Evolutionary conservation across 2,329 filamentous ascomycete species (phyloP), one percentile per base, ranked within the genome.

Genomic region (Bertia moriformis): DNA sequence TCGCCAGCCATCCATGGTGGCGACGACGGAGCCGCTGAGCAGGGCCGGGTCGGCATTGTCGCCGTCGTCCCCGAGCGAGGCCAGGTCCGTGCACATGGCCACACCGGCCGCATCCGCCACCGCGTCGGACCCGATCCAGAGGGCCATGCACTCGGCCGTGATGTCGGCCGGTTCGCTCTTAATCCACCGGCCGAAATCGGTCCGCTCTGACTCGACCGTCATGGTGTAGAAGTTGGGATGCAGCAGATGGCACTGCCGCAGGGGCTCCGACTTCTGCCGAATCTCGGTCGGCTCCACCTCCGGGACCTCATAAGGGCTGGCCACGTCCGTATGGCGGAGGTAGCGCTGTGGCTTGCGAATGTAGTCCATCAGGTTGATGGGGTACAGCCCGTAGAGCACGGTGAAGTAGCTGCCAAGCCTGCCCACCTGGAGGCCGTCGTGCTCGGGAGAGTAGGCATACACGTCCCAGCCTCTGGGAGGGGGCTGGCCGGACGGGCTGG

Each of bases 171-270:
- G 76, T 46, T 88, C 83, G 47, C 78, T 82, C 48, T 83, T 85
- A 49, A 85, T 72, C 80, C 81, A 91, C 39, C 83, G 74, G 32
- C 79, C 78, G 43, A 75, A 69, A 49, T 91, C 83, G 1, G 69
- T 78, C 51, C 87, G 73, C 54, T 91, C 84, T 2, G 84, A 82
- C 44, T 91, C 84, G 37, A 84, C 69, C 0, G 83, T 89, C 35
- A 83, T 67, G 27, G 70, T 79, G 52, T 84, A 88, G 55, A 91
- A 89, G 54, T 88, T 88, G n/a, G 83, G 79, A 52, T 91, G 84
- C 14, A 91, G 60, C 4, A 85, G 58, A 56, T 91, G 85, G 24
- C 73, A 71, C 45, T 76, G 72, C 27, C 82, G 70, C 53, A 85
- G 88, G 15, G 69, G 70, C 48, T 89, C 83, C 2, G 82, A 88